A percentile compares a stretch with the other conserved stretches of the same genome.
Conservation (phyloP, 2,329 filamentous ascomycete genomes). For the Pezicula radicicola region DNA sequence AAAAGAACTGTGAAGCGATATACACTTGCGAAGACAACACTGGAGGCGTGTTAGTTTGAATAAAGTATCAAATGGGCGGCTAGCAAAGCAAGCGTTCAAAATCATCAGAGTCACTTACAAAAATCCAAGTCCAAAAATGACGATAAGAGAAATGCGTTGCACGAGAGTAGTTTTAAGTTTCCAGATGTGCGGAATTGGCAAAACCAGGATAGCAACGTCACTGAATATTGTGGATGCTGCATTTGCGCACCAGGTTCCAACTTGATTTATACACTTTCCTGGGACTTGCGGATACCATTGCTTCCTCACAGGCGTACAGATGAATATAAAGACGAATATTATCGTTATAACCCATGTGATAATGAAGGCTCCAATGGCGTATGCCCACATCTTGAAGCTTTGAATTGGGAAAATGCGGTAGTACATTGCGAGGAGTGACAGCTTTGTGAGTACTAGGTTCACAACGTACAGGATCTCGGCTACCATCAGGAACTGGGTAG, state of each 20-base stretch:
- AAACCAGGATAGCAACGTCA: conserved; percentile 40
- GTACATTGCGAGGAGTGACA: conserved; percentile 50
- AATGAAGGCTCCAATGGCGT: conserved; percentile 38
- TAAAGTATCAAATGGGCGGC: not conserved
- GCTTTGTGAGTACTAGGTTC: conserved; percentile 47
- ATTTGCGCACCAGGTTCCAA: conserved; percentile 49
- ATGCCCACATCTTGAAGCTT: conserved; percentile 39
- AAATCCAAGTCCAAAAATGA: conserved; percentile 5
- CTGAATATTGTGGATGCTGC: conserved; percentile 44
- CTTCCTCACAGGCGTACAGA: conserved; percentile 47
- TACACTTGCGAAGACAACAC: conserved; percentile 44
- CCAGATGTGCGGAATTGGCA: conserved; percentile 45
- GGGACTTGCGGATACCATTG: conserved; percentile 43
- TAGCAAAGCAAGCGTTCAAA: not conserved
- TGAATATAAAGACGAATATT: conserved; percentile 48
- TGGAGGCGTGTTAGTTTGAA: conserved; percentile 12
- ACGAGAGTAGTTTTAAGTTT: conserved; percentile 36
- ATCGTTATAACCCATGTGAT: conserved; percentile 45
- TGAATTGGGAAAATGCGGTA: conserved; percentile 46
- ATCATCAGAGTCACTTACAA: conserved; percentile 1
- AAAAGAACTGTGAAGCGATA: conserved; percentile 47
- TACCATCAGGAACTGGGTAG: conserved; percentile 38
- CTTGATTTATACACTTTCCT: conserved; percentile 46
- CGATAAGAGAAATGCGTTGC: conserved; percentile 36
- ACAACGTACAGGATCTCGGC: conserved; percentile 46